Percentiles rank a stretch among this genome's conserved stretches.
Evolutionary conservation across 805 yeast species (phyloP).

Genomic region (Starmerella bombi): DNA sequence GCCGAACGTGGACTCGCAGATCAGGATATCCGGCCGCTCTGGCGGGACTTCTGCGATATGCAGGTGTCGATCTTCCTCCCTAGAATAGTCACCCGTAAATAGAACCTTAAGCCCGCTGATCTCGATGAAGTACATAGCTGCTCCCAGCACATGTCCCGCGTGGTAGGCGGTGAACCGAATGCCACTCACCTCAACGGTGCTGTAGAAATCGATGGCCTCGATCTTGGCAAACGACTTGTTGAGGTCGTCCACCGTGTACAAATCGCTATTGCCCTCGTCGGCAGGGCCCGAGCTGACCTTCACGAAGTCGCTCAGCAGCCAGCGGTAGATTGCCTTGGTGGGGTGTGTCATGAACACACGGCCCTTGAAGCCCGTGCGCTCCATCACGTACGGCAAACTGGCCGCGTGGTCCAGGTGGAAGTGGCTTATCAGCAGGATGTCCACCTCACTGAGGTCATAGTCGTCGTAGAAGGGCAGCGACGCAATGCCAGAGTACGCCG

Average conservation of each 20-base stretch:
- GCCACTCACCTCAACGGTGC: constrained; percentile 89
- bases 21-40: constrained; percentile 69
- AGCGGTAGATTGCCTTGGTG: constrained; percentile 91
- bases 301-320: constrained; percentile 90
- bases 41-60: constrained; percentile 88
- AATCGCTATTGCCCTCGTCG: constrained; percentile 26
- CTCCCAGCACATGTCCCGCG: constrained; percentile 99
- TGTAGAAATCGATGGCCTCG: constrained; percentile 90
- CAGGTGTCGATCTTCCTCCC: constrained; percentile 91
- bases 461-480: constrained; percentile 94
- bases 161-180: constrained; percentile 93
- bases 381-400: constrained; percentile 94
- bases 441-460: constrained; percentile 77
- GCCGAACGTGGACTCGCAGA: constrained; percentile 94
- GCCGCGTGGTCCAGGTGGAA: constrained; percentile 98
- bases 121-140: constrained; percentile 94
- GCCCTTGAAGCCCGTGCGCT: constrained; percentile 86
- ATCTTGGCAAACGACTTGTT: constrained; percentile 76
- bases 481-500: constrained; percentile 79
- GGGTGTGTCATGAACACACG: constrained; percentile 99
- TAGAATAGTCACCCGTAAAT: constrained; percentile 93
- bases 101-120: constrained; percentile 79
- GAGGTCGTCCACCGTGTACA: constrained; percentile 85
- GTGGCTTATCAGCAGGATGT: constrained; percentile 76
- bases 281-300: constrained; percentile 52